These are phyloP conservation scores for Withania somnifera DNA, from an alignment of 305 asterid genomes.

Conservation along the genomic window DNA sequence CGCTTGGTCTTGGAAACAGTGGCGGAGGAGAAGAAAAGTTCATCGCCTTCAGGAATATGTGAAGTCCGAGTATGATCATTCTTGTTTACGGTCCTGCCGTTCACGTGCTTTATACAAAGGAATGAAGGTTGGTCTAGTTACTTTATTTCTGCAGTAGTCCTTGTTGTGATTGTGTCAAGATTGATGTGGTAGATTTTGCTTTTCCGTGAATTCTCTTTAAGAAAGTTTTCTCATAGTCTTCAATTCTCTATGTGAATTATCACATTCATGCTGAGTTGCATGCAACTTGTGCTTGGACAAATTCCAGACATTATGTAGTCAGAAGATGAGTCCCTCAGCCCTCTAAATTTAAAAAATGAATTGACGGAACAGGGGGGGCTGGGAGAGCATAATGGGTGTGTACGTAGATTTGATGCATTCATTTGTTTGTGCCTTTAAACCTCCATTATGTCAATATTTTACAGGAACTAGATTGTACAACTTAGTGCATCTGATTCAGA, in stretches of 20 bases:
- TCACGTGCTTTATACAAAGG: constrained; percentile 96
- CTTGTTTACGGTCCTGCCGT: constrained; percentile 90
- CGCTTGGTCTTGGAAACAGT: constrained; percentile 98
- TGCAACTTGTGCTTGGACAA: not conserved
- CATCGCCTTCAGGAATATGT: constrained; percentile 85
- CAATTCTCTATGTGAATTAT: not conserved
- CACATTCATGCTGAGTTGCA: not conserved
- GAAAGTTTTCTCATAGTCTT: not conserved
- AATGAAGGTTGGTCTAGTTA: constrained; percentile 59
- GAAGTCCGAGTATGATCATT: constrained; percentile 90
- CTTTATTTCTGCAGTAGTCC: not conserved
- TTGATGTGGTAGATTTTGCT: not conserved
- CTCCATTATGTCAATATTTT: not conserved
- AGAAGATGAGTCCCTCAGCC: not conserved
- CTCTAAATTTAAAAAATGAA: not conserved
- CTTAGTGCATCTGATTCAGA: not conserved
- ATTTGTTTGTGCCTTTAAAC: not conserved
- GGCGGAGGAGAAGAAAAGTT: constrained; percentile 91
- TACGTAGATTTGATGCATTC: not conserved
- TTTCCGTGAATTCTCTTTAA: not conserved
- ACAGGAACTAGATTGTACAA: not conserved
- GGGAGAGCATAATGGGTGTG: not conserved
- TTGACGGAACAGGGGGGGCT: not conserved
- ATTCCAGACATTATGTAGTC: not conserved
- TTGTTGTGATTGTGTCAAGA: not conserved